A percentile compares a stretch with the other conserved stretches of the same genome.
Evolutionary conservation across 768 basidiomycete species (phyloP).

Genomic region (Suillus luteus): DNA sequence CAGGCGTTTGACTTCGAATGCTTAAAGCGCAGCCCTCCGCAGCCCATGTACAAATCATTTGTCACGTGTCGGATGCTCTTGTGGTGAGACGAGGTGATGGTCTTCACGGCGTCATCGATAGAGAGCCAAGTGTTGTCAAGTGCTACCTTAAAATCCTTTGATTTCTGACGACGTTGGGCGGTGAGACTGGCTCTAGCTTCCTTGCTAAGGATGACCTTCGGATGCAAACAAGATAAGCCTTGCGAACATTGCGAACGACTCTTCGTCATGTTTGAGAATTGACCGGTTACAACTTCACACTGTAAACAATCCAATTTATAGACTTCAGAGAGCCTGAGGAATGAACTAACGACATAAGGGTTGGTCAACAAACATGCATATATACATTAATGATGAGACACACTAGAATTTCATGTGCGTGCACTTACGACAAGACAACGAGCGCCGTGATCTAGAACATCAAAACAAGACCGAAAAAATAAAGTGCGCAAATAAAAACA

Average conservation of each 20-base stretch:
- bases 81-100: background rate
- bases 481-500: background rate
- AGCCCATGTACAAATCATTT: background rate
- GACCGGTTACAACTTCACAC: no score
- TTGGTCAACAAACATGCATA: background rate
- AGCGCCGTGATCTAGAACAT: background rate
- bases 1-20: background rate
- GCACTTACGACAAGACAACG: background rate
- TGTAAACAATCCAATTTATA: no score
- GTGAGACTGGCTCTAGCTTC: background rate
- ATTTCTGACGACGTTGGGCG: background rate
- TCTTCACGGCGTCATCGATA: background rate
- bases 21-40: background rate
- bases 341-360: background rate
- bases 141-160: background rate
- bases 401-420: background rate
- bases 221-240: background rate
- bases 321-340: no score
- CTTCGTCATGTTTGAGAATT: background rate
- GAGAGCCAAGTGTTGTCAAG: background rate
- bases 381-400: background rate
- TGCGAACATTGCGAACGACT: background rate
- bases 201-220: background rate
- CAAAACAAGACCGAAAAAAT: background rate
- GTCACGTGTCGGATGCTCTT: background rate